Evolutionary conservation across 257 asterid species (phyloP), one percentile per base, ranked within the genome.

Genomic region (Eucommia ulmoides): DNA sequence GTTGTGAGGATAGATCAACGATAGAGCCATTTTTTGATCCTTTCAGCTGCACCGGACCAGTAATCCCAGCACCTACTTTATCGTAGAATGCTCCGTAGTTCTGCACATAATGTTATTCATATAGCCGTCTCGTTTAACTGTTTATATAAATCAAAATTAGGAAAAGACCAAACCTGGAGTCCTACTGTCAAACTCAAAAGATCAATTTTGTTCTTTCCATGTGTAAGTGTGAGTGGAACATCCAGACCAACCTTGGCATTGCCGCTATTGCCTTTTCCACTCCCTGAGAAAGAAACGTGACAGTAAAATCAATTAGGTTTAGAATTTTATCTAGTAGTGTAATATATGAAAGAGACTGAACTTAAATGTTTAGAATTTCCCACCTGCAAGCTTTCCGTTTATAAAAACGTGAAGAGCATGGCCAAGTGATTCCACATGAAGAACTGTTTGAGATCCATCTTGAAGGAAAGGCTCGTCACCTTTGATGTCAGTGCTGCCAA

Each of bases 111-210:
- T 21, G 14, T 7, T 24, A n/a, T n/a, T n/a, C n/a, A n/a, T n/a
- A n/a, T n/a, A n/a, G n/a, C n/a, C n/a, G n/a, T n/a, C n/a, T n/a
- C n/a, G n/a, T n/a, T n/a, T 21, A 33, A 10, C 17, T 33, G n/a
- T 41, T 8, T 11, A 33, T 35, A 17, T 9, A 35, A 35, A 35
- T 35, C 10, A 35, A 18, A 14, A 19, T 23, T 23, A 8, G 42
- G 10, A 19, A 15, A 33, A 68, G 24, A 24, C 55, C 65, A 1
- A 60, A 84, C 95, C 86, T 82, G 92, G 50, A 86, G 75, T 17
- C 96, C 96, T 50, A 85, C 88, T 19, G 93, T 82, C 64, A 70
- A 62, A 60, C 94, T 85, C 75, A 85, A 77, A 58, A 88, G 78
- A 69, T 82, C 94, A 23, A 86, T 69, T 50, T 58, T 67, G 66